phyloP scores from a whole-genome alignment of 1,284 basidiomycete genomes.

The Fomitopsis pinicola region DNA sequence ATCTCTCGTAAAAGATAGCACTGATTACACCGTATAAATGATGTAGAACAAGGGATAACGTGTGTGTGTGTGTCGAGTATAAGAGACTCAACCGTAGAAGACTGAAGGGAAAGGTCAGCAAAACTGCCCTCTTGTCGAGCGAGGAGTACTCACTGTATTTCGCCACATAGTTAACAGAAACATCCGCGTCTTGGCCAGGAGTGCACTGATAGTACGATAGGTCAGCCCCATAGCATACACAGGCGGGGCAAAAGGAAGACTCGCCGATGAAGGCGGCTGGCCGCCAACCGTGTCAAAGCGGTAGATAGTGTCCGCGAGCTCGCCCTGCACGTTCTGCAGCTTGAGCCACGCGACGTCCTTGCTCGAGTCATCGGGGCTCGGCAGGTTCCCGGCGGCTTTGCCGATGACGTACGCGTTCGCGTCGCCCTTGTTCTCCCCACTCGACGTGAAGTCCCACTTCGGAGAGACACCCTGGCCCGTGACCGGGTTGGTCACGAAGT shows the following conservation, averaged over 20 bases:
- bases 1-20: no score
- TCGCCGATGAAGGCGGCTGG: constrained; percentile 55
- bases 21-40: no score
- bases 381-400: constrained; percentile 36
- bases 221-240: background rate
- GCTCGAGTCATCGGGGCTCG: constrained; percentile 38
- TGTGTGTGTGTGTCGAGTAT: no score
- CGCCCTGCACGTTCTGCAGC: constrained; percentile 42
- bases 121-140: background rate
- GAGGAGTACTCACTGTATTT: constrained; percentile 24
- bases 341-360: constrained; percentile 56
- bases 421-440: constrained; percentile 33
- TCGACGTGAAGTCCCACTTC: constrained; percentile 55
- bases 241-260: constrained; percentile 9
- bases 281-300: constrained; percentile 55
- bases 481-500: constrained; percentile 45
- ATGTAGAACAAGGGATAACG: no score
- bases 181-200: constrained; percentile 17
- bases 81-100: constrained; percentile 13
- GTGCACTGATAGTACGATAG: constrained; percentile 16
- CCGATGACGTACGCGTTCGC: constrained; percentile 45
- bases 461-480: constrained; percentile 43
- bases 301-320: constrained; percentile 49
- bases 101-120: constrained; percentile 5
- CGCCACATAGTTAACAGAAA: constrained; percentile 27